These are phyloP conservation scores for Tetracladium setigerum DNA, from an alignment of 495 filamentous ascomycete species.

Conservation along the genomic window DNA sequence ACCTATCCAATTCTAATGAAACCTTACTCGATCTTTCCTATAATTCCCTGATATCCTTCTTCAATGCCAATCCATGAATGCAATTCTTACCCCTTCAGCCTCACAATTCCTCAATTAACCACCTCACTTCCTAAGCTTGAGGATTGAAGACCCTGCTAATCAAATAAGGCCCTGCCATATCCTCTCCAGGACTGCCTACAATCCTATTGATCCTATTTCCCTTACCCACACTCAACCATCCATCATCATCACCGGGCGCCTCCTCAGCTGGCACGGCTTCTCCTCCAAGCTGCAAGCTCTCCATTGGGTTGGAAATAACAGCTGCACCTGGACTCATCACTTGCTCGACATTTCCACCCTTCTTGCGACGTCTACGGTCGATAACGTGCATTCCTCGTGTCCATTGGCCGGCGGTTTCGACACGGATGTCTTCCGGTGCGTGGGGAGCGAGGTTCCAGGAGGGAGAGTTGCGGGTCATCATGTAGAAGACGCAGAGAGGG, in stretches of 20 bases:
- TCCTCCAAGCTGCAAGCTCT: constrained; percentile 7
- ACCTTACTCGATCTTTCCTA: too few species aligned
- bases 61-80: too few species aligned
- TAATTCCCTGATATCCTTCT: too few species aligned
- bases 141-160: constrained; percentile 29
- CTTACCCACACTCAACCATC: constrained; percentile 60
- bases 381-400: constrained; percentile 84
- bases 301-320: constrained; percentile 22
- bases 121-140: constrained; percentile 21
- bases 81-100: too few species aligned
- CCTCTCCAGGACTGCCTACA: constrained; percentile 47
- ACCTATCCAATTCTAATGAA: too few species aligned
- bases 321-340: constrained; percentile 22
- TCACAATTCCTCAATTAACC: constrained; percentile 17
- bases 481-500: constrained; percentile 83
- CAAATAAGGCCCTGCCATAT: constrained; percentile 39
- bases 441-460: constrained; percentile 39
- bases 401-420: constrained; percentile 91
- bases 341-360: constrained; percentile 37
- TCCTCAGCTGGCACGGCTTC: constrained; percentile 24
- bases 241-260: constrained; percentile 55
- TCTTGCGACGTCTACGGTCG: constrained; percentile 60
- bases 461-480: constrained; percentile 48
- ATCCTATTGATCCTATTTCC: constrained; percentile 76
- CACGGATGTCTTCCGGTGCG: constrained; percentile 61